Base-by-base conservation (phyloP, 306 rosid genomes). In the Mucuna pruriens region DNA sequence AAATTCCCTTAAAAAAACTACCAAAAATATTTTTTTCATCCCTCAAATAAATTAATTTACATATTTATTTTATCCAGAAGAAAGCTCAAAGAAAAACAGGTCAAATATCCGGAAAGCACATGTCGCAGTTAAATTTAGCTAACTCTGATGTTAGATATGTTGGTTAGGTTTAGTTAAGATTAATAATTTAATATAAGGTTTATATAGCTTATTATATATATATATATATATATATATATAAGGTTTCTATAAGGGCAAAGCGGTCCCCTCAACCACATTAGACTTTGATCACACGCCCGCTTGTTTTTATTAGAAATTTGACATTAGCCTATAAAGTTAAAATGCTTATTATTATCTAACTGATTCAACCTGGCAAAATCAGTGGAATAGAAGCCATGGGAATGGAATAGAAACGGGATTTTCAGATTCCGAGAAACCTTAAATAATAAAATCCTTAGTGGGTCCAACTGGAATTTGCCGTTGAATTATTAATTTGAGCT, bases 341-440 rank as follows among this genome's bases (percentile, higher is more conserved):
- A 22, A 23, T 36, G 10, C 55, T 46, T 55, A 44, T 7, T 29
- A 70, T 81, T 83, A 80, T 82, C 73, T 29, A 78, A 84, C 77
- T 71, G 75, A 17, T 84, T 82, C 46, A 73, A 63, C 77, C 97
- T 90, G 98, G 83, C 92, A 89, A 82, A 83, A 78, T 78, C 96
- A 91, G 97, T 92, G 91, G 99, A 96, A 93, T 96, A 96, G 99
- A 96, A 96, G 87, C 94, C 92, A 83, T 92, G 97, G 97, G 97
- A 96, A 96, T 92, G 98, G 99, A 96, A 96, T 96, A 92, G 99
- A 96, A 96, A 89, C 99, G 69, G 98, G 94, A 93, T 90, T 92
- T 90, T 87, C 83, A 87, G 87, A 92, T 90, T 89, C 84, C 87
- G 83, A 93, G 97, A 91, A 78, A 60, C 86, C 83, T 70, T 60